Percentiles rank a stretch among this genome's conserved stretches.
phyloP scores from a whole-genome alignment of 1,284 basidiomycete species.

The Heterobasidion occidentale region DNA sequence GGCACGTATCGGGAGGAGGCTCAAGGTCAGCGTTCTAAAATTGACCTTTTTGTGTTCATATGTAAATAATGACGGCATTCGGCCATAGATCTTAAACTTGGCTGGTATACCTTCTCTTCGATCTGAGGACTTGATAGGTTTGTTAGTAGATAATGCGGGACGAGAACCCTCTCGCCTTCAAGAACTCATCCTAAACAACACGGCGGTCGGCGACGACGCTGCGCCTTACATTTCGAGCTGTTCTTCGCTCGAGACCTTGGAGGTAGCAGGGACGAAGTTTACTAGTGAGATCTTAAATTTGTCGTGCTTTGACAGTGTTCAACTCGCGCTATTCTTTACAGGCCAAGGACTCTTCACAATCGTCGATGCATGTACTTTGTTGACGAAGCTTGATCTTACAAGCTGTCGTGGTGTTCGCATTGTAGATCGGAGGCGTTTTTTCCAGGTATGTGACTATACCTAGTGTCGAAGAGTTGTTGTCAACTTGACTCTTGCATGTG shows the following conservation, averaged over 20 bases:
- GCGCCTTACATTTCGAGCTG: slow-evolving; percentile 48
- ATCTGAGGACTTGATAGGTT: slow-evolving; percentile 44
- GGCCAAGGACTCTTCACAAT: slow-evolving; percentile 48
- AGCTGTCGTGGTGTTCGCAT: slow-evolving; percentile 57
- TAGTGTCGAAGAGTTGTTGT: not conserved
- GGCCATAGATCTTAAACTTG: slow-evolving; percentile 40
- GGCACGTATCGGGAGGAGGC: slow-evolving; percentile 43
- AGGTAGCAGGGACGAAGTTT: slow-evolving; percentile 50
- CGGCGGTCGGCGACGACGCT: slow-evolving; percentile 49
- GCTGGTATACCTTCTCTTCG: slow-evolving; percentile 42
- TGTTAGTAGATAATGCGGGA: slow-evolving; percentile 25
- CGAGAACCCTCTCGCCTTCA: slow-evolving; percentile 27
- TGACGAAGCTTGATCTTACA: slow-evolving; percentile 52
- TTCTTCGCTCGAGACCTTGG: slow-evolving; percentile 34
- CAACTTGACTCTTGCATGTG: not conserved
- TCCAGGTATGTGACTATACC: slow-evolving; percentile 36
- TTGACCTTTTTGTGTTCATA: too few relatives aligned
- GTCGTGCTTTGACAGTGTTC: not conserved
- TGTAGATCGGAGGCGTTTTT: slow-evolving; percentile 55
- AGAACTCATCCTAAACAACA: slow-evolving; percentile 52
- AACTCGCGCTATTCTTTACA: slow-evolving; percentile 17
- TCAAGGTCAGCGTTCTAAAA: slow-evolving; percentile 33
- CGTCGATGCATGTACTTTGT: slow-evolving; percentile 44
- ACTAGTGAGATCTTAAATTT: slow-evolving; percentile 32
- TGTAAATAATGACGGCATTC: too few relatives aligned